Evolutionary conservation across 1,284 basidiomycete genomes (phyloP).

Genomic region (Marasmius oreades): DNA sequence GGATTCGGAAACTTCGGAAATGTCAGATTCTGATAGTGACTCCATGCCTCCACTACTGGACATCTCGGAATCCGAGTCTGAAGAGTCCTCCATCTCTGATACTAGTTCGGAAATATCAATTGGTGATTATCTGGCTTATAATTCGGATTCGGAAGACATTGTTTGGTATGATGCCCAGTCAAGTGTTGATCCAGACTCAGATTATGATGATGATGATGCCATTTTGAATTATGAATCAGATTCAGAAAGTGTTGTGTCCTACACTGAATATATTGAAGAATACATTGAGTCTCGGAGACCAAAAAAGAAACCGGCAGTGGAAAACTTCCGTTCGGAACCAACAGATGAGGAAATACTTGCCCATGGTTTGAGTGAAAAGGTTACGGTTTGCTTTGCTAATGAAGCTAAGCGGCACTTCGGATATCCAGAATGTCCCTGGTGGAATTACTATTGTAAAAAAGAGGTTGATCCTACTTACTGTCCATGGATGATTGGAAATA

Average conservation of each 20-base stretch:
- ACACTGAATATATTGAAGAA: not conserved
- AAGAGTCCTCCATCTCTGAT: not conserved
- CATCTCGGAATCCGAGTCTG: not conserved
- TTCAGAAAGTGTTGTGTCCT: not conserved
- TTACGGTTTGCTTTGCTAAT: not conserved
- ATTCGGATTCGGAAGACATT: not conserved
- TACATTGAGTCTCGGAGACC: not conserved
- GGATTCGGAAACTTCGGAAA: not conserved
- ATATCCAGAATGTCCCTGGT: conserved; percentile 1
- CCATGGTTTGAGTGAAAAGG: not conserved
- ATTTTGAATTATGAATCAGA: not conserved
- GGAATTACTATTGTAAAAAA: not conserved
- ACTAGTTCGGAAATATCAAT: not conserved
- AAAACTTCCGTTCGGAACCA: not conserved
- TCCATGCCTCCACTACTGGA: not conserved
- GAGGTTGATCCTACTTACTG: not conserved
- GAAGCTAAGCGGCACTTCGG: conserved; percentile 2
- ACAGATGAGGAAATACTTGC: not conserved
- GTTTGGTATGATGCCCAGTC: not conserved
- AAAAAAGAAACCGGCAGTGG: not conserved
- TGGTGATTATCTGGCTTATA: not conserved
- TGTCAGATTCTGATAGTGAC: not conserved
- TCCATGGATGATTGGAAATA: not conserved
- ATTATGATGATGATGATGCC: not conserved
- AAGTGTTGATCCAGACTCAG: not conserved